Conservation (phyloP, 23 red algal species). For the Chondrus crispus region DNA sequence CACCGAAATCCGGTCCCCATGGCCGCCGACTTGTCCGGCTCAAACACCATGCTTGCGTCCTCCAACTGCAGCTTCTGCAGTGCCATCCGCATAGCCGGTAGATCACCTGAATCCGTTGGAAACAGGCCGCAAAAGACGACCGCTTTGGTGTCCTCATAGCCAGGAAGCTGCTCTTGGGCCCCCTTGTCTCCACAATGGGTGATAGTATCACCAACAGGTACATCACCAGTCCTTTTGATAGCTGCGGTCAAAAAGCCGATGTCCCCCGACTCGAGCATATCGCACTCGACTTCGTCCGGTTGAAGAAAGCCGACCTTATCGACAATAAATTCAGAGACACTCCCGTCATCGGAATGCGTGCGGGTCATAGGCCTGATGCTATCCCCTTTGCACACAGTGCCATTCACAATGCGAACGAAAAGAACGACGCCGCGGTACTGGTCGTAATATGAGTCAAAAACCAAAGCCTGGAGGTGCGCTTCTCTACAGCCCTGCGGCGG, state of each 20-base stretch:
- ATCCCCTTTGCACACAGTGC: conserved; percentile 56
- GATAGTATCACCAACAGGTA: conserved; percentile 85
- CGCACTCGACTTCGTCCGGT: conserved; percentile 31
- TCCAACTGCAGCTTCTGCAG: conserved; percentile 79
- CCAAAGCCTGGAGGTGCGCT: conserved; percentile 68
- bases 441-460: conserved; percentile 83
- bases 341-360: background rate
- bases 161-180: conserved; percentile 36
- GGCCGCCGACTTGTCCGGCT: conserved; percentile 72
- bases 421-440: conserved; percentile 82
- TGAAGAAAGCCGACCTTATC: conserved; percentile 63
- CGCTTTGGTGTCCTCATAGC: conserved; percentile 52
- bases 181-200: conserved; percentile 37
- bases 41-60: conserved; percentile 71
- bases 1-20: conserved; percentile 84
- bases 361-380: conserved; percentile 47
- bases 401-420: conserved; percentile 76
- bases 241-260: conserved; percentile 67
- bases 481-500: conserved; percentile 13
- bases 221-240: conserved; percentile 55
- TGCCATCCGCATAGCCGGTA: conserved; percentile 47
- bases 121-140: conserved; percentile 85
- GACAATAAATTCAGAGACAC: background rate
- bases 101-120: conserved; percentile 52
- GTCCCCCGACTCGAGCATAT: conserved; percentile 44